Evolutionary conservation across 1,284 basidiomycete species (phyloP), one percentile per base, ranked within the genome.

Genomic region (Ustilago cynodontis): DNA sequence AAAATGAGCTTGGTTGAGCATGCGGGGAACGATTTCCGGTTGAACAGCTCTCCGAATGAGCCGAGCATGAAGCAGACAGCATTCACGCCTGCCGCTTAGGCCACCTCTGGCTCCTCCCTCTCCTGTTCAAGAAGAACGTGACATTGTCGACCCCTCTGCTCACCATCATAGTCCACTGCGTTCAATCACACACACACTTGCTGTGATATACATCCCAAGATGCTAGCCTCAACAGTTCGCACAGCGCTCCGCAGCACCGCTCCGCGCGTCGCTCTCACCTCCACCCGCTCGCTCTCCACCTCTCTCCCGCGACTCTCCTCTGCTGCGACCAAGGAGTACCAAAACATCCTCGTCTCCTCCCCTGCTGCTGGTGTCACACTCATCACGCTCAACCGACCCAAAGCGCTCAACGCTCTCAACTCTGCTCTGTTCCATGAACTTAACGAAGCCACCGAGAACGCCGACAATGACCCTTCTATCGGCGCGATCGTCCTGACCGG

Each of bases 301-400:
- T 71, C 78, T 26, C 68, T 80, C 13, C 78, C 80, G 0, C 80
- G 79, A 31, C 43, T 78, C n/a, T 70, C 78, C 10, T 20, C 78
- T 3, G 31, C 76, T 1, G 55, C 61, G 1, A 45, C 65, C 11
- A 64, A 60, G 45, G 64, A 64, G 13, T 85, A 93, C 87, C 89
- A 91, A 77, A 89, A 92, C 86, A 93, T 95, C 86, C 88, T 94
- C 68, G 90, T 92, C 37, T 91, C 92, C 6, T 88, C 89, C 60
- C 93, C 93, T 8, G 89, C 91, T 65, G 89, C 91, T 26, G 90
- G 90, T 57, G 94, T 99, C 58, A 89, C 91, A 10, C 92, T 98
- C 79, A 91, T 99, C 86, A 94, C 93, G 16, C 90, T 99, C 83
- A 98, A 99, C 89, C 90, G 96, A 63, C 96, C 97, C 56, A 98